Conservation (phyloP, 345 rosid species). For the Gossypium stocksii region DNA sequence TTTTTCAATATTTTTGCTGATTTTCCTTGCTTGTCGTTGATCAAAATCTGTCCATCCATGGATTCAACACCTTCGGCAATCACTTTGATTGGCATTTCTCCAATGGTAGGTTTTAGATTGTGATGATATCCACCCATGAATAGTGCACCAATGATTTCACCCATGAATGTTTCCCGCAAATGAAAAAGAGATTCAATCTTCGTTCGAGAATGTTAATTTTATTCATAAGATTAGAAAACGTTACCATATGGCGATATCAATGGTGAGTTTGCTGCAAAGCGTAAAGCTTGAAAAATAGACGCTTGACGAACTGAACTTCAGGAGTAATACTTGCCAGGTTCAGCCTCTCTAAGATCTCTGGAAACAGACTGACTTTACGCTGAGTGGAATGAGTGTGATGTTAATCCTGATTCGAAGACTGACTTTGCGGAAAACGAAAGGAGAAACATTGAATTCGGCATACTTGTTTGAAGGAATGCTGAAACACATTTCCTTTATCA, state of each 20-base stretch:
- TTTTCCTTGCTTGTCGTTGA: constrained; percentile 40
- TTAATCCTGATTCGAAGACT: constrained; percentile 56
- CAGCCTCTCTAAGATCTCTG: constrained; percentile 29
- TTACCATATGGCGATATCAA: constrained; percentile 66
- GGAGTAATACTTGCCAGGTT: constrained; percentile 36
- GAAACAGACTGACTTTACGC: constrained; percentile 42
- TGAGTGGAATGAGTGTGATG: constrained; percentile 74
- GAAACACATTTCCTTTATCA: constrained; percentile 56
- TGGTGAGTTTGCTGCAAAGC: constrained; percentile 30
- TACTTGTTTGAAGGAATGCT: constrained; percentile 30
- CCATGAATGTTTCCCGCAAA: constrained; percentile 66
- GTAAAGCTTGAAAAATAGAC: constrained; percentile 47
- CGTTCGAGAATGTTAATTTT: background rate
- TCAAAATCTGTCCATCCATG: constrained; percentile 46
- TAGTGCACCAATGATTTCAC: constrained; percentile 81
- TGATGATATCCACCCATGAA: constrained; percentile 37
- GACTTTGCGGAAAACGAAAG: constrained; percentile 74
- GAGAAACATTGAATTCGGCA: constrained; percentile 51
- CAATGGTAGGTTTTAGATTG: constrained; percentile 34
- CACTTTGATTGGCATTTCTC: constrained; percentile 41
- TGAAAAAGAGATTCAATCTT: background rate
- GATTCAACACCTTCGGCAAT: constrained; percentile 51
- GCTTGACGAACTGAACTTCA: constrained; percentile 45
- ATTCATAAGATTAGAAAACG: background rate
- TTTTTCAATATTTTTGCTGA: constrained; percentile 39